Conservation (phyloP, 371 early-diverging fungal genomes). For the Mucor saturninus region DNA sequence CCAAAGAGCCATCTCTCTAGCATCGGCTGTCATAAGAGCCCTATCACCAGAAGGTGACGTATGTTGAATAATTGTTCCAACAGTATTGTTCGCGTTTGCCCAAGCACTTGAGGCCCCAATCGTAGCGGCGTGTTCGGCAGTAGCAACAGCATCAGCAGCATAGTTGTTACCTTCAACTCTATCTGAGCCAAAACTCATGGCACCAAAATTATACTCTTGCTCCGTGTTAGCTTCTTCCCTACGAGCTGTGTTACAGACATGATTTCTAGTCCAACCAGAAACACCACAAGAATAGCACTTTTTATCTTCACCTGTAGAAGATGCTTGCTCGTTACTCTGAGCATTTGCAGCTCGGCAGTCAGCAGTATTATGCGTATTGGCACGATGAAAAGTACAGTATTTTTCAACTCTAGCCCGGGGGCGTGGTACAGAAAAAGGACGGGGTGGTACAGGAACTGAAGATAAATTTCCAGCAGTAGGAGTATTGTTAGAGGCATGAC, state of each 20-base stretch:
- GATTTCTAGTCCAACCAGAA: neutral
- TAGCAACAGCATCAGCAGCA: too few species aligned
- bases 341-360: neutral
- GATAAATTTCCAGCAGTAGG: neutral
- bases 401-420: neutral
- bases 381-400: neutral
- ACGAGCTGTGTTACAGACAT: conserved; percentile 2
- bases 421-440: neutral
- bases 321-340: neutral
- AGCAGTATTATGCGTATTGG: neutral
- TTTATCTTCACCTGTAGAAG: neutral
- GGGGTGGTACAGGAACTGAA: neutral
- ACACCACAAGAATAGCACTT: conserved; percentile 1
- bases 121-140: too few species aligned
- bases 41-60: neutral
- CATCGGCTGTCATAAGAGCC: neutral
- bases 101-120: too few species aligned
- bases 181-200: neutral
- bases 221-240: neutral
- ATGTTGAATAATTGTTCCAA: neutral
- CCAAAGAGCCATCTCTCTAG: neutral
- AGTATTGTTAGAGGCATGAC: neutral
- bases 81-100: too few species aligned
- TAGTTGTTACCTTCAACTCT: too few species aligned
- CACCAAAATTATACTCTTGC: neutral